Evolutionary conservation across 768 basidiomycete genomes (phyloP).

Genomic region (Suillus americanus): DNA sequence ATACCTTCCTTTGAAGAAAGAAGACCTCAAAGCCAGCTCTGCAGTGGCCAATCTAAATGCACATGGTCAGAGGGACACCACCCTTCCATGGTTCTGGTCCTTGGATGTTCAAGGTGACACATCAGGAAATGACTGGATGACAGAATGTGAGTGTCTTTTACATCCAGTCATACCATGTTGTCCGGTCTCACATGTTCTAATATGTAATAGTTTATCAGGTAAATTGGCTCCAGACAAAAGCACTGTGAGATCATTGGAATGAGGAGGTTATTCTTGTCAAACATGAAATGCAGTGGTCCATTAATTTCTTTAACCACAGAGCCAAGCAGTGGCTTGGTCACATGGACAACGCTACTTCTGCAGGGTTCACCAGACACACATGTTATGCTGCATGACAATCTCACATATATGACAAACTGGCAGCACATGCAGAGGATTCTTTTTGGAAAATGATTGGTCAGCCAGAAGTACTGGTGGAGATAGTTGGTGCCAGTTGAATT

Average conservation of each 20-base stretch:
- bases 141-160: conserved; percentile 6
- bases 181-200: neutral
- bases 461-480: too few relatives aligned
- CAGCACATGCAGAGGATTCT: too few relatives aligned
- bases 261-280: too few relatives aligned
- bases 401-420: too few relatives aligned
- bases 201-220: conserved; percentile 5
- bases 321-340: neutral
- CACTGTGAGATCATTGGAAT: neutral
- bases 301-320: neutral
- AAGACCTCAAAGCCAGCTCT: conserved; percentile 6
- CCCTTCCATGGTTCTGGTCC: too few relatives aligned
- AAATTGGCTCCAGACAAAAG: conserved; percentile 10
- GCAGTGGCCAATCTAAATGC: conserved; percentile 7
- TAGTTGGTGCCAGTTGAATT: too few relatives aligned
- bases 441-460: too few relatives aligned
- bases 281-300: neutral
- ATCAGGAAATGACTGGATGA: conserved; percentile 10
- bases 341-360: neutral
- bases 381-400: too few relatives aligned
- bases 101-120: conserved; percentile 6
- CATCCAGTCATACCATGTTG: too few relatives aligned
- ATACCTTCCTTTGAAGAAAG: conserved; percentile 1
- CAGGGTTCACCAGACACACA: neutral
- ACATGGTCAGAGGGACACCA: neutral